phyloP scores from a whole-genome alignment of 1,139 yeast species.

The Debaryomyces sp. region DNA sequence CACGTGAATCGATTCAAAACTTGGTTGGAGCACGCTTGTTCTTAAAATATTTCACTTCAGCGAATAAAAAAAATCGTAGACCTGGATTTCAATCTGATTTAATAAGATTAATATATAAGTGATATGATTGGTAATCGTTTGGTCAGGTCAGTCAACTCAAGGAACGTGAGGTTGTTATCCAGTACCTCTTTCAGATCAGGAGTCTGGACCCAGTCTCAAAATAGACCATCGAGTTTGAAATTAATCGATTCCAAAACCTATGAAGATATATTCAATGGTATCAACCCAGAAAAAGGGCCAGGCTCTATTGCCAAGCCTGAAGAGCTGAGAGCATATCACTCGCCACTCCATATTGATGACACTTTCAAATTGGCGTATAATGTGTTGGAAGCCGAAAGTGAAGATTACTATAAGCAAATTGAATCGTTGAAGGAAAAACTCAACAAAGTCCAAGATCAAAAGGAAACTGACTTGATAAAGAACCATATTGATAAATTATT shows the following conservation, averaged over 20 bases:
- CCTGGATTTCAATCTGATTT: neutral
- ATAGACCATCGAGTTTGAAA: slow-evolving; percentile 43
- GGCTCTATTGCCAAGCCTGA: slow-evolving; percentile 23
- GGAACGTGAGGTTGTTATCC: slow-evolving; percentile 14
- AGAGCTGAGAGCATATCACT: slow-evolving; percentile 45
- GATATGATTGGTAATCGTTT: slow-evolving; percentile 7
- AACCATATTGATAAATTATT: slow-evolving; percentile 25
- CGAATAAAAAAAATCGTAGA: neutral
- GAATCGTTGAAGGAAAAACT: slow-evolving; percentile 16
- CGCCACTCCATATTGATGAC: slow-evolving; percentile 71
- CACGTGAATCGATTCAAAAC: neutral
- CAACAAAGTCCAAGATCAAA: slow-evolving; percentile 10
- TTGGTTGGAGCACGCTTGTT: neutral
- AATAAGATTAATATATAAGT: neutral
- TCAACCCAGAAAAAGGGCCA: slow-evolving; percentile 36
- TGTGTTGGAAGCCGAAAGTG: slow-evolving; percentile 51
- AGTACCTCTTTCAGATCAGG: slow-evolving; percentile 23
- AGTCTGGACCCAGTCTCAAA: slow-evolving; percentile 51
- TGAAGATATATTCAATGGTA: slow-evolving; percentile 37
- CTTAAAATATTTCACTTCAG: slow-evolving; percentile 6
- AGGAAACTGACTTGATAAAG: slow-evolving; percentile 11
- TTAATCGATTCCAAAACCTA: slow-evolving; percentile 32
- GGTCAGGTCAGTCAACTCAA: slow-evolving; percentile 2
- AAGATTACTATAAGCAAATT: slow-evolving; percentile 22
- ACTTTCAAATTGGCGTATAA: slow-evolving; percentile 72